Evolutionary conservation across 2,329 filamentous ascomycete genomes (phyloP), one percentile per base, ranked within the genome.

Genomic region (Aspergillus clavatus): DNA sequence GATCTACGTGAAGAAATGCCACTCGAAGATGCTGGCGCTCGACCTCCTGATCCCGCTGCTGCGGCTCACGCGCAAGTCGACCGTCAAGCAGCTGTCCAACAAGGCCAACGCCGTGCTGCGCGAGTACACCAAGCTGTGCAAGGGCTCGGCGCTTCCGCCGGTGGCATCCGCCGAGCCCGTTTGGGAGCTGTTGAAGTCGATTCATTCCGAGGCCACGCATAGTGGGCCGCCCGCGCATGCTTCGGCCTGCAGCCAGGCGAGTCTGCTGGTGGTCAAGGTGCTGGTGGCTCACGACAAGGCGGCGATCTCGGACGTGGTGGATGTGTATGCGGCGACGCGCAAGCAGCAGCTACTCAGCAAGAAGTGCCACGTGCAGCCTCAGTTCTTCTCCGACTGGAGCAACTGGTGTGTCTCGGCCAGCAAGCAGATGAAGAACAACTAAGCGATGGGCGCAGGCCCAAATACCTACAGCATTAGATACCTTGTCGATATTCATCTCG

Each of bases 1-100:
- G 48, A 86, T 93, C 52, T 97, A 89, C 66, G 76, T 93, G 52
- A 89, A 87, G 65, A 84, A 86, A 56, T 84, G 93, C 67, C 80
- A 85, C 45, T 76, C 77, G 18, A 86, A 82, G 56, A 69, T 78
- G 1, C 72, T 90, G 1, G 80, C 83, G 0, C 79, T 93, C 35
- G 75, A 81, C 28, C 68, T 93, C 7, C 72, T 96, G 5, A 65
- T 90, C 6, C 89, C 91, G 0, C 74, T 96, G 0, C 74, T 95
- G n/a, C 73, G 77, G 36, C 79, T 93, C 33, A 81, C 87, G 37
- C 82, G 88, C 45, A 84, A 79, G n/a, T 93, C 87, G 0, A 81
- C 77, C 28, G 84, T 83, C 49, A 89, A 88, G 68, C 78, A 87
- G 42, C 79, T 95, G 3, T 79, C 84, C 1, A 81, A 83, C 44